phyloP scores from a whole-genome alignment of 768 basidiomycete species.

The Leccinum subgranulosum region DNA sequence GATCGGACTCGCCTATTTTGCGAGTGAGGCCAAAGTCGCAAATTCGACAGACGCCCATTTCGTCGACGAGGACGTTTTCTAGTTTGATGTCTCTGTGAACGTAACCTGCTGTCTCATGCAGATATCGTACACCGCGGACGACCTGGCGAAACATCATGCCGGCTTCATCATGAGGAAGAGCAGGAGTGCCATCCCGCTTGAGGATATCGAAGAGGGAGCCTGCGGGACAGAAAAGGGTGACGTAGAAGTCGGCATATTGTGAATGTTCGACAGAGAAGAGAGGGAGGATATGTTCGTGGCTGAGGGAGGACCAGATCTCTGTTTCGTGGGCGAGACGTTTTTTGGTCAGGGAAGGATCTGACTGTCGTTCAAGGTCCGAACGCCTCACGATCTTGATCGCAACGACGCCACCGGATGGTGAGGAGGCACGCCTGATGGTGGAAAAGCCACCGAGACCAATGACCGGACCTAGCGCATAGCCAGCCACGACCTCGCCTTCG shows the following conservation, averaged over 20 bases:
- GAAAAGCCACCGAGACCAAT: conserved; percentile 84
- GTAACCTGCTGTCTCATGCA: conserved; percentile 72
- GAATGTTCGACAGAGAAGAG: conserved; percentile 66
- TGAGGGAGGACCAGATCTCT: conserved; percentile 67
- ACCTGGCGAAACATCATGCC: conserved; percentile 87
- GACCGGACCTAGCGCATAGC: conserved; percentile 72
- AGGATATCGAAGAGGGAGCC: conserved; percentile 85
- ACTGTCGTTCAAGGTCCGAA: conserved; percentile 51
- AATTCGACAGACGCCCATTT: conserved; percentile 82
- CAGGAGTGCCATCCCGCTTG: conserved; percentile 63
- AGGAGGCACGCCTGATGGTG: conserved; percentile 66
- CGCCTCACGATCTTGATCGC: conserved; percentile 83
- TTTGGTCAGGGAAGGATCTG: conserved; percentile 44
- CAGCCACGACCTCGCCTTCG: conserved; percentile 63
- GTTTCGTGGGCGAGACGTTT: conserved; percentile 70
- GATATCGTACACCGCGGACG: conserved; percentile 75
- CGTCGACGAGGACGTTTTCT: conserved; percentile 93
- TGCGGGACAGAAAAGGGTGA: conserved; percentile 81
- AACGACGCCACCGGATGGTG: conserved; percentile 60
- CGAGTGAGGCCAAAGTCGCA: conserved; percentile 82
- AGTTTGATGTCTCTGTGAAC: conserved; percentile 96
- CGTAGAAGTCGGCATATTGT: conserved; percentile 67
- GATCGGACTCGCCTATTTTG: conserved; percentile 51
- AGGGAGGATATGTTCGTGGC: conserved; percentile 85
- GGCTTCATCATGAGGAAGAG: conserved; percentile 71